phyloP scores from a whole-genome alignment of 139 green algal species.

The Chlamydomonas sphaeroides region DNA sequence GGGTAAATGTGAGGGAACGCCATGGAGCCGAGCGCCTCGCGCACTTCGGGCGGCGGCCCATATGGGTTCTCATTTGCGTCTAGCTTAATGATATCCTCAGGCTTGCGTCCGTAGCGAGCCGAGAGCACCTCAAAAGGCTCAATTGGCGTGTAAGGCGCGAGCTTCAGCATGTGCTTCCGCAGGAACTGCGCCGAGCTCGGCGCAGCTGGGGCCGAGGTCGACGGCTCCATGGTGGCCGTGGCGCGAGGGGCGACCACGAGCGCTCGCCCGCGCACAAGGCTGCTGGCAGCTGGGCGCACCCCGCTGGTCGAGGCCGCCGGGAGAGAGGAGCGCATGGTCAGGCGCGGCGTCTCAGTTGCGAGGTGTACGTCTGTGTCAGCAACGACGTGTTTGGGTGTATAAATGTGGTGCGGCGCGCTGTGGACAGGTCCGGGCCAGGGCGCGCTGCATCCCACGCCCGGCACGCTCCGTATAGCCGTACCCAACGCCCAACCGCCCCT shows the following conservation, averaged over 20 bases:
- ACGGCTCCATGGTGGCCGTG: constrained; percentile 30
- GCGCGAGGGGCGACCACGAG: background rate
- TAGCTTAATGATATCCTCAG: constrained; percentile 98
- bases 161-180: constrained; percentile 87
- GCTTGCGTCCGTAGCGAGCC: constrained; percentile 75
- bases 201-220: constrained; percentile 1
- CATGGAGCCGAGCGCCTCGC: constrained; percentile 88
- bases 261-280: background rate
- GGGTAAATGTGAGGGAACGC: constrained; percentile 97
- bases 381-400: too few relatives aligned
- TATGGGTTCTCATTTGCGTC: constrained; percentile 99
- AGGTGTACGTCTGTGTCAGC: too few relatives aligned
- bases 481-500: too few relatives aligned
- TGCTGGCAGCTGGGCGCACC: background rate
- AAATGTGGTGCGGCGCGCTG: too few relatives aligned
- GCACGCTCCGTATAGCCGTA: too few relatives aligned
- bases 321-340: constrained; percentile 3
- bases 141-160: constrained; percentile 97
- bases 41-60: constrained; percentile 95
- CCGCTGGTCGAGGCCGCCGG: background rate
- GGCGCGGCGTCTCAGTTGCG: too few relatives aligned
- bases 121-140: constrained; percentile 96
- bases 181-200: constrained; percentile 72
- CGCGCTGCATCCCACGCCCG: too few relatives aligned
- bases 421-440: too few relatives aligned